phyloP scores from a whole-genome alignment of 768 basidiomycete genomes.

The Russula griseocarnosa region DNA sequence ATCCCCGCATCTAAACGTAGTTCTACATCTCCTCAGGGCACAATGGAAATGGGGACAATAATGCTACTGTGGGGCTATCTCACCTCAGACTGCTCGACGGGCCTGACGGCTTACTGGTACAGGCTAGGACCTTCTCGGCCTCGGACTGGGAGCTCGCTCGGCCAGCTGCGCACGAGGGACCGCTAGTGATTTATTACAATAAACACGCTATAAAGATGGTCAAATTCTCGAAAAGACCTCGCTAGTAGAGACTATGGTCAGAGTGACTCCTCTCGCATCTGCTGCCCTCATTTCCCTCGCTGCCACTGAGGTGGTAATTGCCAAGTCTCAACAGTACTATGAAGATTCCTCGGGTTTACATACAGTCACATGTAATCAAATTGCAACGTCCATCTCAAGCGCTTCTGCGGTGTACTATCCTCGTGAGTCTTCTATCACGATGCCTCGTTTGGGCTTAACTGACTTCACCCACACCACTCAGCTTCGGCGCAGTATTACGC shows the following conservation, averaged over 20 bases:
- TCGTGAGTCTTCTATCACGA: not conserved
- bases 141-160: too few relatives aligned
- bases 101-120: too few relatives aligned
- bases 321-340: not conserved
- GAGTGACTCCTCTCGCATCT: not conserved
- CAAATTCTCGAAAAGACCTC: not conserved
- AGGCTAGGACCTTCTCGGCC: too few relatives aligned
- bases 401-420: constrained; percentile 15
- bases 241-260: not conserved
- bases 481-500: constrained; percentile 9
- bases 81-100: too few relatives aligned
- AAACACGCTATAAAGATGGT: too few relatives aligned
- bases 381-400: constrained; percentile 7
- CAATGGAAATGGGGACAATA: too few relatives aligned
- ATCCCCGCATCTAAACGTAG: too few relatives aligned
- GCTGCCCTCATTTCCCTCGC: not conserved
- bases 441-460: not conserved
- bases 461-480: not conserved
- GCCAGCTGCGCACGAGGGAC: too few relatives aligned
- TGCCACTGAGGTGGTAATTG: not conserved
- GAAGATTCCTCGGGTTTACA: not conserved
- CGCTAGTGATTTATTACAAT: too few relatives aligned
- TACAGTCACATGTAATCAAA: constrained; percentile 3
- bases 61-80: too few relatives aligned
- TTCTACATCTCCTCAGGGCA: too few relatives aligned